Conservation (phyloP, 805 yeast genomes). For the Wickerhamiella allomyrinae region DNA sequence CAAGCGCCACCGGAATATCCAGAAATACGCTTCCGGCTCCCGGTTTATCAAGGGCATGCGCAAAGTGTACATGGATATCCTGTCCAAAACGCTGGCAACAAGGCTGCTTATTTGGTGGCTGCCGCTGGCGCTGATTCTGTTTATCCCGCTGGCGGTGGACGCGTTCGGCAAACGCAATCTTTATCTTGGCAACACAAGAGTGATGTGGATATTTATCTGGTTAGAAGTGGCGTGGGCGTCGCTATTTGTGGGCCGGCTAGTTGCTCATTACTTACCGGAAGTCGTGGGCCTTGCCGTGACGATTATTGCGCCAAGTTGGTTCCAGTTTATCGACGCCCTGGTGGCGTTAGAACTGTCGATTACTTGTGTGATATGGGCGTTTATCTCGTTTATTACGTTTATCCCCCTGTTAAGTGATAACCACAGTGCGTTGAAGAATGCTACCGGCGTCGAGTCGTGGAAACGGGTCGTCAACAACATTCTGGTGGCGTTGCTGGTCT, state of each 20-base stretch:
- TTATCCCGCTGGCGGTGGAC: slow-evolving; percentile 27
- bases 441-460: slow-evolving; percentile 22
- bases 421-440: slow-evolving; percentile 13
- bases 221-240: slow-evolving; percentile 28
- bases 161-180: slow-evolving; percentile 24
- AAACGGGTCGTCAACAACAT: slow-evolving; percentile 24
- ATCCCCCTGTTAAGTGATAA: slow-evolving; percentile 23
- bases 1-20: slow-evolving; percentile 13
- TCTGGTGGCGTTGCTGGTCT: slow-evolving; percentile 26
- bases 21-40: slow-evolving; percentile 11
- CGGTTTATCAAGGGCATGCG: slow-evolving; percentile 11
- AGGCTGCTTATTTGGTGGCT: slow-evolving; percentile 26
- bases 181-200: slow-evolving; percentile 22
- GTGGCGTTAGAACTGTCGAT: slow-evolving; percentile 25
- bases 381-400: slow-evolving; percentile 26
- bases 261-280: slow-evolving; percentile 25
- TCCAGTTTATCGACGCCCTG: slow-evolving; percentile 21
- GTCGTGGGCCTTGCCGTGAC: slow-evolving; percentile 20
- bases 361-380: slow-evolving; percentile 24
- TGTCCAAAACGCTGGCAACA: slow-evolving; percentile 18
- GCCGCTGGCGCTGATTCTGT: slow-evolving; percentile 26
- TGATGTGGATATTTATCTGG: slow-evolving; percentile 30
- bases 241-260: slow-evolving; percentile 22
- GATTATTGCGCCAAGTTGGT: slow-evolving; percentile 22
- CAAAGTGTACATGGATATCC: slow-evolving; percentile 9